A percentile compares a stretch with the other conserved stretches of the same genome.
These are phyloP conservation scores for Fusarium bulbicola DNA, from an alignment of 2,329 filamentous ascomycete genomes.

Conservation along the genomic window DNA sequence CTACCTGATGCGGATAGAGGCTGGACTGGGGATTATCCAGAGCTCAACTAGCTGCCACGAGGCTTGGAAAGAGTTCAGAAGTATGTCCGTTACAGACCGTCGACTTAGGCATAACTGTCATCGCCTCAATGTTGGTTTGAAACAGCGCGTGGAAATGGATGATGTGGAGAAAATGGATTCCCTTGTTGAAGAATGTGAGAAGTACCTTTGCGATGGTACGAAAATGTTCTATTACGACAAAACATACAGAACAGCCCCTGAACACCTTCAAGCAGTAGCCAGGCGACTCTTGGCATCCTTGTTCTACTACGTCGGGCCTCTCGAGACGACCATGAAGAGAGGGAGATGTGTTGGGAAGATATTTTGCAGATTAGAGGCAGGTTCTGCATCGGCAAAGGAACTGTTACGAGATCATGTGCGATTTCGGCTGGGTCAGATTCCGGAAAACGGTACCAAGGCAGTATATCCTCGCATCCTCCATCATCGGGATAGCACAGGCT, in stretches of 20 bases:
- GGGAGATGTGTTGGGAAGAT: fast-evolving
- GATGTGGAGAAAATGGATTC: background rate
- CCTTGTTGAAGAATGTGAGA: background rate
- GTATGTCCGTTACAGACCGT: background rate
- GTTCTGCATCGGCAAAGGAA: background rate
- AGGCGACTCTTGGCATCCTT: conserved; percentile 5
- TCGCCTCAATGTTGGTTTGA: conserved; percentile 7
- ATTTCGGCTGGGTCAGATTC: background rate
- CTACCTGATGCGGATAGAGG: background rate
- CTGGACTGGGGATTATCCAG: background rate
- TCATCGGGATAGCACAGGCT: background rate
- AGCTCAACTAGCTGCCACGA: conserved; percentile 5
- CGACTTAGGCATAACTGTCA: background rate
- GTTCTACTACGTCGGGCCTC: conserved; percentile 11
- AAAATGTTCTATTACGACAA: background rate
- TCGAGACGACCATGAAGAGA: background rate
- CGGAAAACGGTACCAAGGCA: background rate
- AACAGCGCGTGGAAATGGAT: conserved; percentile 2
- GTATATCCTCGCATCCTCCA: background rate
- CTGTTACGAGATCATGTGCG: background rate
- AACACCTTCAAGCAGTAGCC: conserved; percentile 2
- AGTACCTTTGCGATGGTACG: background rate
- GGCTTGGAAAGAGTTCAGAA: conserved; percentile 3
- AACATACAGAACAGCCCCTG: background rate
- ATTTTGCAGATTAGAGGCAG: background rate